These are phyloP conservation scores for Physaria fendleri DNA, from an alignment of 345 rosid genomes.

Conservation along the genomic window DNA sequence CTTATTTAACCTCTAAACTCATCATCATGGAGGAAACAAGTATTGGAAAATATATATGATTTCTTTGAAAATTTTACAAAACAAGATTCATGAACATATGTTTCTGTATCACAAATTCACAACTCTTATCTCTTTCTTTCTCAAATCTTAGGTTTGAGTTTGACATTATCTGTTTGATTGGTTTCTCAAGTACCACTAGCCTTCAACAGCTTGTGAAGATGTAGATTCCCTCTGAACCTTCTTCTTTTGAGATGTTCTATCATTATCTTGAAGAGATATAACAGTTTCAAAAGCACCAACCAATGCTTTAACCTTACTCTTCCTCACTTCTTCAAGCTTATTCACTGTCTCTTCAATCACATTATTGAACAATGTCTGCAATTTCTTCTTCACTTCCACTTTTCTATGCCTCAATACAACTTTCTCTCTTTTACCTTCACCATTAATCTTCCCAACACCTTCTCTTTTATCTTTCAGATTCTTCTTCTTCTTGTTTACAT, in stretches of 20 bases:
- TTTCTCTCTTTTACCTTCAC: slow-evolving; percentile 29
- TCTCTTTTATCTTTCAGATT: slow-evolving; percentile 58
- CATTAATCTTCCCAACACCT: slow-evolving; percentile 31
- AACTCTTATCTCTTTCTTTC: neutral
- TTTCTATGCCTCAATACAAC: slow-evolving; percentile 75
- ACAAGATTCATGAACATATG: neutral
- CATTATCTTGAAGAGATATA: slow-evolving; percentile 70
- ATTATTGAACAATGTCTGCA: slow-evolving; percentile 61
- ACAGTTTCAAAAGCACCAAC: slow-evolving; percentile 97
- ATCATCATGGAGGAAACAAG: neutral
- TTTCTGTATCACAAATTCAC: slow-evolving; percentile 6
- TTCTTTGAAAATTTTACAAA: slow-evolving; percentile 8
- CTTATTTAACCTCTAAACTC: neutral
- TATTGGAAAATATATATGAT: neutral
- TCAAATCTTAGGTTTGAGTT: neutral
- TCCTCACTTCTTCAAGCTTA: slow-evolving; percentile 76
- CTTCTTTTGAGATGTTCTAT: slow-evolving; percentile 35
- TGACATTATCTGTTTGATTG: too few species aligned
- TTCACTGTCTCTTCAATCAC: slow-evolving; percentile 96
- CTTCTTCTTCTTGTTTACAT: slow-evolving; percentile 41
- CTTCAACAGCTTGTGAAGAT: slow-evolving; percentile 14
- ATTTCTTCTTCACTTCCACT: slow-evolving; percentile 57
- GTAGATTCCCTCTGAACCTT: slow-evolving; percentile 3
- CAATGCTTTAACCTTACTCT: slow-evolving; percentile 94
- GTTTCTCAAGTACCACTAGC: slow-evolving; percentile 2